phyloP scores from a whole-genome alignment of 202 grass and related monocot species.

The Carex arenaria region DNA sequence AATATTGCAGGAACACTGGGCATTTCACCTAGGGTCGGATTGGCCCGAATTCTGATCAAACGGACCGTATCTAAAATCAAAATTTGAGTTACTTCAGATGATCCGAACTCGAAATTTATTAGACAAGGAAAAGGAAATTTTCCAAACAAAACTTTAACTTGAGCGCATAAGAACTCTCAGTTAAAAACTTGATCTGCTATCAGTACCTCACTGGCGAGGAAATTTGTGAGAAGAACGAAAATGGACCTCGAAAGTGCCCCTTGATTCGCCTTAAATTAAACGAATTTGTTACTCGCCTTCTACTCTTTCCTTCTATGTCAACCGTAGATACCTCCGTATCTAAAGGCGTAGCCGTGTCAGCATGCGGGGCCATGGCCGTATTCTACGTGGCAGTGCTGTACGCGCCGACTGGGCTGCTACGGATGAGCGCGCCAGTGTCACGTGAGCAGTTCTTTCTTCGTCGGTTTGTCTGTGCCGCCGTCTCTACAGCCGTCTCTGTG shows the following conservation, averaged over 20 bases:
- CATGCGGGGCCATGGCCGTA: conserved; percentile 62
- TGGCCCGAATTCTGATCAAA: too few relatives aligned
- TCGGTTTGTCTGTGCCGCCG: conserved; percentile 59
- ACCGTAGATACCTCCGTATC: conserved; percentile 2
- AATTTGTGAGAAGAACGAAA: not conserved
- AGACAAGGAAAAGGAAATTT: not conserved
- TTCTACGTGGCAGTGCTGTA: conserved; percentile 83
- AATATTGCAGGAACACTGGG: too few relatives aligned
- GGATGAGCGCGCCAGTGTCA: conserved; percentile 52
- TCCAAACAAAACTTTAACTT: too few relatives aligned
- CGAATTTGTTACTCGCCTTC: not conserved
- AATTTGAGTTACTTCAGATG: too few relatives aligned
- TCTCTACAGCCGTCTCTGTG: conserved; percentile 57
- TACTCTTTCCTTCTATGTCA: not conserved
- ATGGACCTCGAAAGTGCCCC: not conserved
- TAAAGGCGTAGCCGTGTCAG: conserved; percentile 28
- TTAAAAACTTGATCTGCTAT: not conserved
- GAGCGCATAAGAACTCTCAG: too few relatives aligned
- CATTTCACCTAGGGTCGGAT: too few relatives aligned
- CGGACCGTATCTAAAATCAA: too few relatives aligned
- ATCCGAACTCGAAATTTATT: not conserved
- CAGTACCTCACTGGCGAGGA: not conserved
- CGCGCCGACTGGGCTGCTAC: conserved; percentile 57
- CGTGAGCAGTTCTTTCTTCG: conserved; percentile 63
- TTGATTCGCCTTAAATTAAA: not conserved